Evolutionary conservation across 495 filamentous ascomycete species (phyloP).

Genomic region (Talaromyces ruber): DNA sequence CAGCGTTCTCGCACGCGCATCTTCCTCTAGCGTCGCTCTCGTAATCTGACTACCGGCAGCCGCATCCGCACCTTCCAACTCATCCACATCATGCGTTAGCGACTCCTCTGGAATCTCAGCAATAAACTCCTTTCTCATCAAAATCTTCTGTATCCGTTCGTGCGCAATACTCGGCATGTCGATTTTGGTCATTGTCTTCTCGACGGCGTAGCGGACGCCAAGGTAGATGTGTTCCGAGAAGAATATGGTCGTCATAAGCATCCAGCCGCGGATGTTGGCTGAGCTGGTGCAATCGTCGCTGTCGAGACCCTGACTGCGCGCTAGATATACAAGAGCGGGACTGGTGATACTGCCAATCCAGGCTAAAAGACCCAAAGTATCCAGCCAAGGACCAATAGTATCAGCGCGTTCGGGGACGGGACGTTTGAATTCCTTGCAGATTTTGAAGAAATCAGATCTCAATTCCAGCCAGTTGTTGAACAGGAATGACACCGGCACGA

Average conservation of each 20-base stretch:
- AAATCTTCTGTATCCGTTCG: conserved; percentile 66
- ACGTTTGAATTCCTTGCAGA: conserved; percentile 79
- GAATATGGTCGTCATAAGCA: conserved; percentile 73
- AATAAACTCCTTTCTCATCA: conserved; percentile 63
- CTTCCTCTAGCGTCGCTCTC: conserved; percentile 49
- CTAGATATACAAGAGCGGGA: conserved; percentile 80
- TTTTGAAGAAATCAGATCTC: conserved; percentile 89
- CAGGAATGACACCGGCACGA: conserved; percentile 81
- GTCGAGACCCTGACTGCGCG: conserved; percentile 54
- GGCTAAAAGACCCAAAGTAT: conserved; percentile 74
- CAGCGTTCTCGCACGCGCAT: conserved; percentile 51
- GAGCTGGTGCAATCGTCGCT: conserved; percentile 36
- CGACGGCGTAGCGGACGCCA: conserved; percentile 58
- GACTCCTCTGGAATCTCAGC: conserved; percentile 33
- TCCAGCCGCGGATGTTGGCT: conserved; percentile 69
- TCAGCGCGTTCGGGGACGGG: conserved; percentile 83
- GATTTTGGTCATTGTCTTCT: conserved; percentile 62
- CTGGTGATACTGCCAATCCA: conserved; percentile 88
- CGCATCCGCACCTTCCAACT: conserved; percentile 1
- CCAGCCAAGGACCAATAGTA: conserved; percentile 92
- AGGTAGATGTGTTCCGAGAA: conserved; percentile 85
- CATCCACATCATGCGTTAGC: no score
- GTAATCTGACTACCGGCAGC: conserved; percentile 19
- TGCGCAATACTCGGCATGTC: conserved; percentile 78
- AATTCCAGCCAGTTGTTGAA: conserved; percentile 97